Conservation (phyloP, 75 land plant genomes). For the Pinus tabuliformis region DNA sequence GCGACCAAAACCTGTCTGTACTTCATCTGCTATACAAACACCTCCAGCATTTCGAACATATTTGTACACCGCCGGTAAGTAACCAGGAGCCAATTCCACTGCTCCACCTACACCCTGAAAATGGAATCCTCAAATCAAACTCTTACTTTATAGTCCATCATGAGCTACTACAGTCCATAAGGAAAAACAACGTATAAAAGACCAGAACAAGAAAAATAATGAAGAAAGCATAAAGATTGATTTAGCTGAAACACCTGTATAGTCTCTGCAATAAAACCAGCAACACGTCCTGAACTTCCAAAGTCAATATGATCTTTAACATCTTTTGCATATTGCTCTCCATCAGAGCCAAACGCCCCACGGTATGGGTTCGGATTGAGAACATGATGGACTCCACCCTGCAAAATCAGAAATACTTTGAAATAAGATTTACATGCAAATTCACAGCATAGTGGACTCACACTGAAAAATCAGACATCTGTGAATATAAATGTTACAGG, state of each 20-base stretch:
- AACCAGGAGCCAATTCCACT: constrained; percentile 92
- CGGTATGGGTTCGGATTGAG: constrained; percentile 93
- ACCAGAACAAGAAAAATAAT: constrained; percentile 3
- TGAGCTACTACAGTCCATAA: neutral
- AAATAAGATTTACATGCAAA: neutral
- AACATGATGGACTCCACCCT: constrained; percentile 98
- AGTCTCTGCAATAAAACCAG: constrained; percentile 98
- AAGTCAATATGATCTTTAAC: constrained; percentile 84
- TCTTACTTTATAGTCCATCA: neutral
- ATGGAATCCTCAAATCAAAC: neutral
- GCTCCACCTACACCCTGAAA: constrained; percentile 87
- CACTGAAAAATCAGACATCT: too few species aligned
- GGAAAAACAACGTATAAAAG: neutral
- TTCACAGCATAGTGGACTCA: too few species aligned
- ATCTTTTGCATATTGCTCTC: constrained; percentile 71
- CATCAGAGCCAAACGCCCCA: constrained; percentile 85
- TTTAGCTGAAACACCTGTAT: constrained; percentile 60
- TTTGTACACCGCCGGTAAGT: constrained; percentile 74
- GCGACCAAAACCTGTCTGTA: constrained; percentile 92
- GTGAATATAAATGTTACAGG: too few species aligned
- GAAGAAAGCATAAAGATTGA: neutral
- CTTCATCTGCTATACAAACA: constrained; percentile 94
- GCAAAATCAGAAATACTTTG: constrained; percentile 7
- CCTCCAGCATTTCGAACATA: constrained; percentile 82
- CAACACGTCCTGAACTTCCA: constrained; percentile 85